A percentile compares a stretch with the other conserved stretches of the same genome.
phyloP scores from a whole-genome alignment of 768 basidiomycete genomes.

The Panus rudis region DNA sequence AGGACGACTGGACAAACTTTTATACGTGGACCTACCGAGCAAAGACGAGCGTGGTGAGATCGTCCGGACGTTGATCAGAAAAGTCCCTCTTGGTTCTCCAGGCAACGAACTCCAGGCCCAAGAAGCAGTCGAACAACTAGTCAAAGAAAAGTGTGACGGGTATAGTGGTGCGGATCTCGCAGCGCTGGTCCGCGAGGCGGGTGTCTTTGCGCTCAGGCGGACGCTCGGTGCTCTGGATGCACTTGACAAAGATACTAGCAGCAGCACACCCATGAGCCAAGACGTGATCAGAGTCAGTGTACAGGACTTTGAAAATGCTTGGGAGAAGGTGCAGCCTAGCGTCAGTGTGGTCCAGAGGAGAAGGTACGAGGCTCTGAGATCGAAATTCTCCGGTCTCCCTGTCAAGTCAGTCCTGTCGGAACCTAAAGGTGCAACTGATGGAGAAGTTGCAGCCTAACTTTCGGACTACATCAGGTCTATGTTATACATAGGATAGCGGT shows the following conservation, averaged over 20 bases:
- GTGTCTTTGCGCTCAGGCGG: constrained; percentile 71
- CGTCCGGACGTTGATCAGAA: constrained; percentile 62
- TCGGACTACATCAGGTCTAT: no score
- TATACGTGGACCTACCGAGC: constrained; percentile 86
- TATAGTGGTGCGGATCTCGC: constrained; percentile 92
- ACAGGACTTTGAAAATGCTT: constrained; percentile 66
- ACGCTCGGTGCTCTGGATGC: constrained; percentile 61
- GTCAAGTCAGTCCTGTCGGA: no score
- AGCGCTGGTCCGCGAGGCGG: constrained; percentile 82
- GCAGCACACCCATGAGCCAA: constrained; percentile 5
- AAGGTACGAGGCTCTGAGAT: constrained; percentile 74
- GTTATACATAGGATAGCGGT: no score
- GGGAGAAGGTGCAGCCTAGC: constrained; percentile 81
- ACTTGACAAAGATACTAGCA: constrained; percentile 36
- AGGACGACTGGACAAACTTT: constrained; percentile 86
- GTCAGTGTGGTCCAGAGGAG: constrained; percentile 74
- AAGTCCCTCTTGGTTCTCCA: constrained; percentile 53
- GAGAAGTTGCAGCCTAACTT: no score
- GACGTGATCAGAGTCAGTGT: constrained; percentile 40
- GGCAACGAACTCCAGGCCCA: constrained; percentile 14
- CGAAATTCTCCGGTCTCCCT: constrained; percentile 88
- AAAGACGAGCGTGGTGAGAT: constrained; percentile 77
- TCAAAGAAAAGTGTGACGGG: constrained; percentile 65
- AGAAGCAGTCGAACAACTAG: constrained; percentile 36
- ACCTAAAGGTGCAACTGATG: no score